These are phyloP conservation scores for Patellifolia procumbens DNA, from an alignment of 179 eudicot genomes.

Conservation along the genomic window DNA sequence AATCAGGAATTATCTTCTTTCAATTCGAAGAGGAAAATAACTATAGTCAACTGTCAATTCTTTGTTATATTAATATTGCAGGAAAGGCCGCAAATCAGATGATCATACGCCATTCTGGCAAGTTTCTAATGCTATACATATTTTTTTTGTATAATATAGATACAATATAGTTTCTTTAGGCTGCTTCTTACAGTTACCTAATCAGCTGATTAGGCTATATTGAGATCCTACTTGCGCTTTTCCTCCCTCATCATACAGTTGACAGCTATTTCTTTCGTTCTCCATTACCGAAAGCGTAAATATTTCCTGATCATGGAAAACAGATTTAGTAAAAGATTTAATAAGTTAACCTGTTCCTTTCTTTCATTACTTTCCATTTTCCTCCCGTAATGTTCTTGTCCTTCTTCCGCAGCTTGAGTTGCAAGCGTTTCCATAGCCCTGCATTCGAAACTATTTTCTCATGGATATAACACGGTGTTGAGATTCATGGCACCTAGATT, in stretches of 20 bases:
- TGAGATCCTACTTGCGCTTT: not conserved
- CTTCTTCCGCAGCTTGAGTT: not conserved
- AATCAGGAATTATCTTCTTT: too few species aligned
- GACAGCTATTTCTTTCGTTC: not conserved
- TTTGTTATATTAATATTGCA: not conserved
- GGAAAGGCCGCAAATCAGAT: not conserved
- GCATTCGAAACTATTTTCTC: constrained; percentile 8
- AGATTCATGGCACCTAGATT: not conserved
- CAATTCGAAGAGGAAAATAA: too few species aligned
- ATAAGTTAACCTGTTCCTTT: constrained; percentile 6
- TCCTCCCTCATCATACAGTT: not conserved
- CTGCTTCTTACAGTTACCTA: not conserved
- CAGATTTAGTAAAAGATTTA: not conserved
- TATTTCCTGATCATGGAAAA: constrained; percentile 7
- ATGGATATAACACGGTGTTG: not conserved
- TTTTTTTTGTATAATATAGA: not conserved
- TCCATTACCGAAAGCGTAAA: constrained; percentile 3
- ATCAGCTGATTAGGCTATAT: not conserved
- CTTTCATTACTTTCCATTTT: not conserved
- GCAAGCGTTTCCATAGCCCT: not conserved
- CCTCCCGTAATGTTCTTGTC: not conserved
- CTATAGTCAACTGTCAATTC: too few species aligned
- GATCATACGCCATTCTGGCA: not conserved
- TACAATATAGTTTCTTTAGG: not conserved
- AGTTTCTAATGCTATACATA: constrained; percentile 8